Base-by-base conservation (phyloP, 1,139 yeast genomes). In the Suhomyces kunorum region DNA sequence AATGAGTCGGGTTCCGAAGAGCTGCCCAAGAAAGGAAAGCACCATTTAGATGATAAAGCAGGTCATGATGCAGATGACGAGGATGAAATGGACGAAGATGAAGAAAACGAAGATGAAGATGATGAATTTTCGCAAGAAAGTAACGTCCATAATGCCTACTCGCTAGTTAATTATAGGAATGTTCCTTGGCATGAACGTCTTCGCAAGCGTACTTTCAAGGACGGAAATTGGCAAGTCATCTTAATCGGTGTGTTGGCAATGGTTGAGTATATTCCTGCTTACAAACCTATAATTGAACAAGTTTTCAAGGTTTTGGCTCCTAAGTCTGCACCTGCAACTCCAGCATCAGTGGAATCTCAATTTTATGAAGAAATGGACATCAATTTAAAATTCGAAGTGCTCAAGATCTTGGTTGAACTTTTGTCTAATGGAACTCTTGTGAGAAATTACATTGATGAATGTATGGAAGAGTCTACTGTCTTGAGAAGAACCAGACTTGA, bases 171-270 rank as follows among this genome's bases (percentile, higher is more conserved):
- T 43, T 81, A 80, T 59, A 72, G 86, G 43, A 80, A 81, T 32
- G 68, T 68, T 0, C 66, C 82, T 14, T 90, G 97, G 96, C 78
- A 81, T 47, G 94, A 86, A 20, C 69, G 95, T 33, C 70, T 89
- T 20, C 75, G 83, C 11, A 81, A 78, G 47, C 78, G 96, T 42
- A 78, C 78, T 51, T 92, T 86, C 58, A 81, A 76, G 53, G 90
- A 87, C 53, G 96, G 96, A 4, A 81, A 81, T 42, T 90, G 97
- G 96, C 84, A 87, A 53, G 74, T 83, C 31, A 78, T 85, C 34
- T 62, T 89, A 25, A 61, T 89, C 32, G 96, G 96, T 14, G 70
- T 89, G 4, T 69, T 89, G 22, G 74, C 83, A 1, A 61, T 78
- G 38, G 78, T 84, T 8, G 80, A 81, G 33, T 72, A 80, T 50